These are phyloP conservation scores for Trypanosoma mega DNA, from an alignment of 208 protist species.

Conservation along the genomic window DNA sequence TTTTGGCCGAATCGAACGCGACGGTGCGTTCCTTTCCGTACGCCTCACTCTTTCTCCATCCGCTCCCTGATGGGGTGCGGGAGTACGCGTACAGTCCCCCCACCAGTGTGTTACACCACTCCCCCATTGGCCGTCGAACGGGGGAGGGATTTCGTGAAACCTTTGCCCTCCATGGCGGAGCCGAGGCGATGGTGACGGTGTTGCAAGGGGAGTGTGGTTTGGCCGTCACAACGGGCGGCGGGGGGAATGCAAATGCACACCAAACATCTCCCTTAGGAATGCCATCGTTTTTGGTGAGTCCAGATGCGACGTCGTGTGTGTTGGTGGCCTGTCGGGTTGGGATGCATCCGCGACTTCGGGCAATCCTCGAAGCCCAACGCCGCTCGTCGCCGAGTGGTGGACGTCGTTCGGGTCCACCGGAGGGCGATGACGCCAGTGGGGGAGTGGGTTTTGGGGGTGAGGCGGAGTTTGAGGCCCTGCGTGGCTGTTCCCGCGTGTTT, in stretches of 20 bases:
- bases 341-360: conserved; percentile 24
- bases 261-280: no score
- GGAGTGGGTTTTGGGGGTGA: conserved; percentile 5
- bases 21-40: conserved; percentile 37
- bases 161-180: conserved; percentile 10
- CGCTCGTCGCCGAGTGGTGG: no score
- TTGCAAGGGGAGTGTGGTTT: conserved; percentile 43
- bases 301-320: conserved; percentile 62
- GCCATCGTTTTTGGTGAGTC: conserved; percentile 37
- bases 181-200: conserved; percentile 26
- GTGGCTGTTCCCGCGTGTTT: conserved; percentile 15
- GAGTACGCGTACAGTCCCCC: conserved; percentile 16
- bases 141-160: conserved; percentile 2
- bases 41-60: conserved; percentile 55
- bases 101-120: conserved; percentile 4
- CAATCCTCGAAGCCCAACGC: no score
- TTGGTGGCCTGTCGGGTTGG: conserved; percentile 50
- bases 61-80: conserved; percentile 6
- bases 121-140: not conserved
- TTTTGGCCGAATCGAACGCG: not conserved
- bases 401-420: not conserved
- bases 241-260: not conserved
- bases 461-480: not conserved
- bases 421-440: not conserved
- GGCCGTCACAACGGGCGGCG: conserved; percentile 17